Conservation (phyloP, 495 filamentous ascomycete species). For the Trichoderma orchidacearum region DNA sequence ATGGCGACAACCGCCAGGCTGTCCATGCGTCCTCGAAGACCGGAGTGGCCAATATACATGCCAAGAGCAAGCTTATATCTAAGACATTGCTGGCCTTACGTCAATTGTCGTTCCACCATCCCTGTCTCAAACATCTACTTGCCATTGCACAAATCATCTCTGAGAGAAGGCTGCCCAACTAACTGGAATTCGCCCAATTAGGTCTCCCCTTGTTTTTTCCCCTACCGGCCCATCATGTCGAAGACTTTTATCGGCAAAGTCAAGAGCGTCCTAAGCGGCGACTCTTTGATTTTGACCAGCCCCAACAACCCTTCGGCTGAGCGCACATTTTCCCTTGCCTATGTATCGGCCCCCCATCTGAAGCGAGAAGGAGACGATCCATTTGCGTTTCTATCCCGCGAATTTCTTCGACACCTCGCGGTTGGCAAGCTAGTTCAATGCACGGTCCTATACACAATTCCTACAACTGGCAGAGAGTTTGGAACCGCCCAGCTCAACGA, state of each 20-base stretch:
- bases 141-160: not conserved
- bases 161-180: not conserved
- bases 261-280: conserved; percentile 86
- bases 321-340: conserved; percentile 77
- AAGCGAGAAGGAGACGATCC: conserved; percentile 84
- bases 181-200: not conserved
- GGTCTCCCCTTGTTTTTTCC: not conserved
- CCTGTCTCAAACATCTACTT: not conserved
- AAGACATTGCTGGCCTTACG: not conserved
- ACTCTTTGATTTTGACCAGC: conserved; percentile 68
- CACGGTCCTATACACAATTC: conserved; percentile 65
- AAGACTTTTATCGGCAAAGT: conserved; percentile 51
- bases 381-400: conserved; percentile 83
- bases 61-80: no score
- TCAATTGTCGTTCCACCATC: not conserved
- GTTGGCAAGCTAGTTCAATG: conserved; percentile 84
- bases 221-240: conserved; percentile 3
- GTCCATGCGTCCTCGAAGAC: no score
- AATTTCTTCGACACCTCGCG: conserved; percentile 68
- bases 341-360: conserved; percentile 75
- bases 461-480: conserved; percentile 77
- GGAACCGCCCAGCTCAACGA: conserved; percentile 61
- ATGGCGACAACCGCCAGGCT: no score
- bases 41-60: no score
- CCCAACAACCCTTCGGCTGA: conserved; percentile 65